A percentile compares a stretch with the other conserved stretches of the same genome.
These are phyloP conservation scores for Penicillium manginii DNA, from an alignment of 495 filamentous ascomycete species.

Conservation along the genomic window DNA sequence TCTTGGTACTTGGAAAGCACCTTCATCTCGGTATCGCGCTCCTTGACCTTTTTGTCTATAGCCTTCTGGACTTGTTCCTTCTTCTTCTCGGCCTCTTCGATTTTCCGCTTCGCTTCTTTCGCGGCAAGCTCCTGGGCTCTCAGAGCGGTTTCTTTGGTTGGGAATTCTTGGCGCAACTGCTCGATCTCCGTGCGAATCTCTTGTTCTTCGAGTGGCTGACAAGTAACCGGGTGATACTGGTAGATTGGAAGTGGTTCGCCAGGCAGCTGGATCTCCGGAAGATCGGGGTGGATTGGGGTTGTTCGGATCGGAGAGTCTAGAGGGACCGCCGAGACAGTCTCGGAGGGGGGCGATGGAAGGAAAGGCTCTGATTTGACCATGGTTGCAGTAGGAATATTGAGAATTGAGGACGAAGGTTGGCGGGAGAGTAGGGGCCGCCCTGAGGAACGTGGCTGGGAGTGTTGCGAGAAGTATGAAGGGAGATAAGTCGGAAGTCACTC, in stretches of 20 bases:
- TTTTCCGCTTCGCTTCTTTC: conserved; percentile 42
- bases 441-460: not conserved
- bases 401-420: not conserved
- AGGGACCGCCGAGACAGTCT: conserved; percentile 30
- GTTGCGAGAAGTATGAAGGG: conserved; percentile 2
- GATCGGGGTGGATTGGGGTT: conserved; percentile 45
- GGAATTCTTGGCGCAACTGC: conserved; percentile 42
- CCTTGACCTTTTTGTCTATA: conserved; percentile 52
- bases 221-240: conserved; percentile 46
- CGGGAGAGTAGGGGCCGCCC: not conserved
- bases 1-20: conserved; percentile 50
- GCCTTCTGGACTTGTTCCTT: conserved; percentile 45
- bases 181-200: conserved; percentile 40
- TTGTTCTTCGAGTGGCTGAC: conserved; percentile 34
- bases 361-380: conserved; percentile 31
- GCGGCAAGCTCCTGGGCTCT: conserved; percentile 46
- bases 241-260: conserved; percentile 34
- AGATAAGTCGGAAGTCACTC: not conserved
- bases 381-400: not conserved
- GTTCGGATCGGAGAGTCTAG: conserved; percentile 43
- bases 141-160: conserved; percentile 40
- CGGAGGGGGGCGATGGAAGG: conserved; percentile 41
- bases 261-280: conserved; percentile 46
- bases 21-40: conserved; percentile 50
- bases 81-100: conserved; percentile 45